Base-by-base conservation (phyloP, 2,329 filamentous ascomycete species). In the Talaromyces sp. region DNA sequence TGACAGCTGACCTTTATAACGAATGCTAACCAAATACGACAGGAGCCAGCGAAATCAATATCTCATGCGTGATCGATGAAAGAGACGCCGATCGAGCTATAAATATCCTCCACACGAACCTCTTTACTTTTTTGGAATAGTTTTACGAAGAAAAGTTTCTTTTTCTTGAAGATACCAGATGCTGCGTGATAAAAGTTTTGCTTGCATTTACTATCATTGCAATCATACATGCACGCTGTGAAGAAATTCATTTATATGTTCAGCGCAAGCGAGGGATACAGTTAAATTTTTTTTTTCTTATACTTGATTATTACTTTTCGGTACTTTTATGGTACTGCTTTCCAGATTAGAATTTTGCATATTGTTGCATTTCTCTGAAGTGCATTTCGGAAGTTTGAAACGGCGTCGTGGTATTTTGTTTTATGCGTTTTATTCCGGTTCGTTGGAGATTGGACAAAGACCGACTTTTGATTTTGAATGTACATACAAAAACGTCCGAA, bases 11-110 rank as follows among this genome's bases (percentile, higher is more conserved):
- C 14, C 7, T 3, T 11, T 11, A n/a, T 22, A 24, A 45, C 61
- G 49, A 27, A 31, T 57, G 68, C 47, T 66, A 67, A 45, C 64
- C 60, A 60, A 62, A 62, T 61, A 31, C 16, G 70, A 27, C 70
- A 96, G 93, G 93, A 73, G 95, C 95, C 31, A 97, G 93, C 76
- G 95, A 99, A 82, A 99, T 99, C 80, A 99, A 98, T 78, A 99
- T 99, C 67, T 97, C 93, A 11, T 99, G 95, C 75, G 95, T 99
- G 54, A 96, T 99, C 75, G 92, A 96, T 73, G 92, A 92, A 70
- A 85, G 89, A 69, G 93, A 98, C 75, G 93, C 95, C 24, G 92
- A 93, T 70, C 88, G 95, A 70, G 95, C 95, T 37, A 90, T 99
- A 84, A 98, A 96, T 76, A 92, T 98, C 73, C 85, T 99, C 69